Conservation (phyloP, 139 green algal genomes). For the Haematococcus lacustris region DNA sequence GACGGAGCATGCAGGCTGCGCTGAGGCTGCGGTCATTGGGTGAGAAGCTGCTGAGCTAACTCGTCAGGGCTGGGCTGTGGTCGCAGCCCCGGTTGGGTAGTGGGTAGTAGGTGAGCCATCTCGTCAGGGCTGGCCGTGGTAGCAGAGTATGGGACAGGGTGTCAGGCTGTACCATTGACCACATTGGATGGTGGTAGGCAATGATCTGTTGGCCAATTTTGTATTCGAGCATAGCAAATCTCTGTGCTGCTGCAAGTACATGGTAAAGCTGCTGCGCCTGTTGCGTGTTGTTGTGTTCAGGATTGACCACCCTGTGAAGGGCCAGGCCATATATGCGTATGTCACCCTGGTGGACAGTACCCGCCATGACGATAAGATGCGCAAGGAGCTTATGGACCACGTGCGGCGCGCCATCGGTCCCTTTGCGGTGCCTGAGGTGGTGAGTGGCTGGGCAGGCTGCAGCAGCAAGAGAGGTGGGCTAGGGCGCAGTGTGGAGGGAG, state of each 20-base stretch:
- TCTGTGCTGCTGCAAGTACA: too few relatives aligned
- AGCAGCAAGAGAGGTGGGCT: too few relatives aligned
- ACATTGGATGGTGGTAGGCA: too few relatives aligned
- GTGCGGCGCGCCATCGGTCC: slow-evolving; percentile 52
- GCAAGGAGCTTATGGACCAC: slow-evolving; percentile 57
- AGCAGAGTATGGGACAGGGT: too few relatives aligned
- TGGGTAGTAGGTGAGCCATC: too few relatives aligned
- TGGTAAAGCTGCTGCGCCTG: background rate
- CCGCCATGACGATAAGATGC: slow-evolving; percentile 45
- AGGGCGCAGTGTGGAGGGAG: too few relatives aligned
- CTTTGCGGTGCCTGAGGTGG: slow-evolving; percentile 89
- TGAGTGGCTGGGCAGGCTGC: too few relatives aligned
- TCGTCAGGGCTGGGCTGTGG: background rate
- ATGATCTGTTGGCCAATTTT: too few relatives aligned
- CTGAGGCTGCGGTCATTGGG: slow-evolving; percentile 88
- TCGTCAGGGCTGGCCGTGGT: too few relatives aligned
- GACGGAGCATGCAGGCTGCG: slow-evolving; percentile 61
- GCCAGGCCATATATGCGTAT: slow-evolving; percentile 92
- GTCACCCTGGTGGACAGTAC: slow-evolving; percentile 74
- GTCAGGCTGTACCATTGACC: too few relatives aligned
- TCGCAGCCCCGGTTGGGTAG: background rate
- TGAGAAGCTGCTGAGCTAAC: slow-evolving; percentile 19
- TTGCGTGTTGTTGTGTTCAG: slow-evolving; percentile 26
- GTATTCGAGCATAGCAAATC: too few relatives aligned
- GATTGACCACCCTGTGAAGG: slow-evolving; percentile 85